Conservation (phyloP, 2,329 filamentous ascomycete genomes). For the Phoma herbarum region DNA sequence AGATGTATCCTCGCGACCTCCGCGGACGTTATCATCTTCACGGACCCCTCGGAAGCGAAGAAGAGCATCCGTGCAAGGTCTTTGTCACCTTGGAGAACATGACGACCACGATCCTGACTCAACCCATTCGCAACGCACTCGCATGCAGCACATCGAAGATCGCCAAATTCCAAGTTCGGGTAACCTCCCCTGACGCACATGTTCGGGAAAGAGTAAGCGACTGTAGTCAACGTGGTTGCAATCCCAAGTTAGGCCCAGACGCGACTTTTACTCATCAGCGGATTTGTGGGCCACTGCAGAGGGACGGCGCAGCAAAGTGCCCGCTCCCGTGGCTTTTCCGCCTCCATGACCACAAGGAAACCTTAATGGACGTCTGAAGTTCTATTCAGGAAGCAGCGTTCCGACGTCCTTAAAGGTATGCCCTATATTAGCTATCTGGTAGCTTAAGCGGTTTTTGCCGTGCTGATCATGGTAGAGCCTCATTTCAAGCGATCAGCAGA, state of each 20-base stretch:
- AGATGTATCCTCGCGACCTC: background rate
- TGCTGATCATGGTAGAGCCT: conserved; percentile 12
- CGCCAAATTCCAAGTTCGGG: background rate
- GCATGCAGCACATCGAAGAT: background rate
- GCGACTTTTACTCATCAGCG: too few relatives aligned
- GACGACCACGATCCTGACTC: conserved; percentile 4
- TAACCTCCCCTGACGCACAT: background rate
- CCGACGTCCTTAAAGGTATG: too few relatives aligned
- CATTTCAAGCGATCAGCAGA: conserved; percentile 5
- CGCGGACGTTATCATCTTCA: background rate
- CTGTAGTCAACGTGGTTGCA: background rate
- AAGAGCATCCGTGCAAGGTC: background rate
- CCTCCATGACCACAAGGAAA: background rate
- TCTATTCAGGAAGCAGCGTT: too few relatives aligned
- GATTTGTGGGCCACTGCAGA: background rate
- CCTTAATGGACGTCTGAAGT: background rate
- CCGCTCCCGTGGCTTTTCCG: conserved; percentile 7
- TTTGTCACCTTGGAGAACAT: background rate
- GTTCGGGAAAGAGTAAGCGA: background rate
- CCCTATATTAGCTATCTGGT: background rate
- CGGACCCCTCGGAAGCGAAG: conserved; percentile 10
- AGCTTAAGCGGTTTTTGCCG: background rate
- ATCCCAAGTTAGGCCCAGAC: background rate
- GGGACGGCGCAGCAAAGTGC: conserved; percentile 6
- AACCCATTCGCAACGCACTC: background rate